These are phyloP conservation scores for Phaseolus coccineus DNA, from an alignment of 331 rosid genomes.

Conservation along the genomic window DNA sequence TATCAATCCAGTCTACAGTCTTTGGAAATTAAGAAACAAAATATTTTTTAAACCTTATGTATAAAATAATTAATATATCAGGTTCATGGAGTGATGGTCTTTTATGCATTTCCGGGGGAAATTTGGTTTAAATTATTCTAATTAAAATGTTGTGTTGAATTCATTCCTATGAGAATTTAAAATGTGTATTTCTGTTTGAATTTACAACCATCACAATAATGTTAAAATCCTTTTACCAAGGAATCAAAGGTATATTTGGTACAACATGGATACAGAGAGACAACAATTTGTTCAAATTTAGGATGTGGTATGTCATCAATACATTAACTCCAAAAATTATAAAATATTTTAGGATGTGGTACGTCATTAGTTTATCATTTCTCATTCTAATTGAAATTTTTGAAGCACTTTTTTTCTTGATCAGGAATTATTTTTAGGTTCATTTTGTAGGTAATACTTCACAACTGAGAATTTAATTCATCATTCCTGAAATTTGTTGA, in stretches of 20 bases:
- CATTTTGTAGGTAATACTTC: not conserved
- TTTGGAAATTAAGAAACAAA: not conserved
- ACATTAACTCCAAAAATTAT: too few species aligned
- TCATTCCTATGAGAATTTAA: not conserved
- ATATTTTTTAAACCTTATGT: not conserved
- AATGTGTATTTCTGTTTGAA: conserved; percentile 1
- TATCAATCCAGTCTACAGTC: not conserved
- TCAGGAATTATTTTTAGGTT: not conserved
- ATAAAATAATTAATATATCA: not conserved
- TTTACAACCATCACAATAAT: not conserved
- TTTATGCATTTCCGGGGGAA: not conserved
- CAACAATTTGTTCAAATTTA: too few species aligned
- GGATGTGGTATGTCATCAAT: too few species aligned
- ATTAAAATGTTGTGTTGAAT: not conserved
- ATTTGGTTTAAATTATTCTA: not conserved
- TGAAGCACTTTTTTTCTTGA: not conserved
- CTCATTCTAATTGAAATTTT: not conserved
- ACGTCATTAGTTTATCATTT: not conserved
- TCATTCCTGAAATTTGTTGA: not conserved
- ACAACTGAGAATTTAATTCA: not conserved
- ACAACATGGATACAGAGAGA: too few species aligned
- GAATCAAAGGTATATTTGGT: not conserved
- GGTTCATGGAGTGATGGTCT: not conserved
- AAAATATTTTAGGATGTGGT: too few species aligned
- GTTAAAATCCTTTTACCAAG: not conserved